These are phyloP conservation scores for Collybia sp. DNA, from an alignment of 768 basidiomycete species.

Conservation along the genomic window DNA sequence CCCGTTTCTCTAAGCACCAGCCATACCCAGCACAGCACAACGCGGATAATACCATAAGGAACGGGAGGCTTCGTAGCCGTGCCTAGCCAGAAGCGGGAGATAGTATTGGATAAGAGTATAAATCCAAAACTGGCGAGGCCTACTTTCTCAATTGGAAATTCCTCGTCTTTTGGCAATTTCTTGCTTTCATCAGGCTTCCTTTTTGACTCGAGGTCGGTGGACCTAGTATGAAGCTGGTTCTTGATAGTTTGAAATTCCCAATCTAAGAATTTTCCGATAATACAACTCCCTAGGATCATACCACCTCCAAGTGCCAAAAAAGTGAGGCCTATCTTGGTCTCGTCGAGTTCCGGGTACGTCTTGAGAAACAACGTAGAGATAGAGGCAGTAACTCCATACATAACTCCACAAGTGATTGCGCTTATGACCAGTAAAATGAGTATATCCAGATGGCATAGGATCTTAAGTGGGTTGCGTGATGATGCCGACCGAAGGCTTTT, in stretches of 20 bases:
- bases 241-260: slow-evolving; percentile 46
- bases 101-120: no score
- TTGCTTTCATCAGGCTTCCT: not conserved
- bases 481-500: slow-evolving; percentile 27
- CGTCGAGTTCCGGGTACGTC: slow-evolving; percentile 53
- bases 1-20: slow-evolving; percentile 49
- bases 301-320: slow-evolving; percentile 77
- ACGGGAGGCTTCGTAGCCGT: slow-evolving; percentile 43
- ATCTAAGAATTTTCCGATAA: slow-evolving; percentile 62
- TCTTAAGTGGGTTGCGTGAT: slow-evolving; percentile 49
- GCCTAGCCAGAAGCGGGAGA: slow-evolving; percentile 23
- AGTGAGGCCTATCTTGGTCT: slow-evolving; percentile 70
- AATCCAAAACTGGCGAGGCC: not conserved
- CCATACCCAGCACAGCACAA: slow-evolving; percentile 50
- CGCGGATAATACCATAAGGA: slow-evolving; percentile 31
- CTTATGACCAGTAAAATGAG: slow-evolving; percentile 46
- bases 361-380: slow-evolving; percentile 56
- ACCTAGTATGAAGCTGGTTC: no score
- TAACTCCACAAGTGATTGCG: slow-evolving; percentile 48
- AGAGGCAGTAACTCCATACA: slow-evolving; percentile 56
- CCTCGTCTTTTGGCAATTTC: slow-evolving; percentile 17
- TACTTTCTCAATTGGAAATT: slow-evolving; percentile 57
- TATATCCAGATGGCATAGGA: slow-evolving; percentile 55
- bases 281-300: slow-evolving; percentile 52
- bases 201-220: no score